A percentile compares a stretch with the other conserved stretches of the same genome.
Evolutionary conservation across 345 rosid species (phyloP).

Genomic region (Lepidium africanum): DNA sequence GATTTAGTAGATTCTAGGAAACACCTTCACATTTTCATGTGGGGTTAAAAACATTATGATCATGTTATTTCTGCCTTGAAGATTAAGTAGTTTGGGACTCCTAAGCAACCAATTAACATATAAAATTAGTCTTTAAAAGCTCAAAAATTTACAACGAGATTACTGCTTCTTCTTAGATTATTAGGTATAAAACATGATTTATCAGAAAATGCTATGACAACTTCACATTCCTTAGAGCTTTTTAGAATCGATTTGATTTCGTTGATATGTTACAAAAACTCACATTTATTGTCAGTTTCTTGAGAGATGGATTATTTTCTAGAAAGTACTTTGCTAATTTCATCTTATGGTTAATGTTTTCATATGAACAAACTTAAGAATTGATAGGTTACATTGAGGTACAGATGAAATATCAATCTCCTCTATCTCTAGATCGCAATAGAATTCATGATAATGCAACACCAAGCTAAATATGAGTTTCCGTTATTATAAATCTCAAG

Average conservation of each 20-base stretch:
- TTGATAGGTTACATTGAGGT: too few species aligned
- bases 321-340: conserved; percentile 15
- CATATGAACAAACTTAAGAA: too few species aligned
- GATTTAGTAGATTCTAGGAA: not conserved
- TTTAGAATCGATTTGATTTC: conserved; percentile 12
- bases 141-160: too few species aligned
- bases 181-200: not conserved
- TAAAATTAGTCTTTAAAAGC: too few species aligned
- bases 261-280: conserved; percentile 15
- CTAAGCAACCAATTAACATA: too few species aligned
- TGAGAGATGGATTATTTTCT: conserved; percentile 12
- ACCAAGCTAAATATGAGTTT: not conserved
- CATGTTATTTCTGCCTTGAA: too few species aligned
- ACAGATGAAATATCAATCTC: too few species aligned
- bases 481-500: not conserved
- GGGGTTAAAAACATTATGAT: too few species aligned
- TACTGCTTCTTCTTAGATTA: too few species aligned
- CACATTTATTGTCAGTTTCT: not conserved
- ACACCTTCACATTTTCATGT: not conserved
- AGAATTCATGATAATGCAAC: too few species aligned
- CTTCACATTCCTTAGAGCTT: conserved; percentile 8
- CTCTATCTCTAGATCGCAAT: too few species aligned
- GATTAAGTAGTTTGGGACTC: too few species aligned
- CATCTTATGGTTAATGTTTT: not conserved
- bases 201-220: conserved; percentile 1